phyloP scores from a whole-genome alignment of 2,329 filamentous ascomycete species.

The Pseudofabraea citricarpa region DNA sequence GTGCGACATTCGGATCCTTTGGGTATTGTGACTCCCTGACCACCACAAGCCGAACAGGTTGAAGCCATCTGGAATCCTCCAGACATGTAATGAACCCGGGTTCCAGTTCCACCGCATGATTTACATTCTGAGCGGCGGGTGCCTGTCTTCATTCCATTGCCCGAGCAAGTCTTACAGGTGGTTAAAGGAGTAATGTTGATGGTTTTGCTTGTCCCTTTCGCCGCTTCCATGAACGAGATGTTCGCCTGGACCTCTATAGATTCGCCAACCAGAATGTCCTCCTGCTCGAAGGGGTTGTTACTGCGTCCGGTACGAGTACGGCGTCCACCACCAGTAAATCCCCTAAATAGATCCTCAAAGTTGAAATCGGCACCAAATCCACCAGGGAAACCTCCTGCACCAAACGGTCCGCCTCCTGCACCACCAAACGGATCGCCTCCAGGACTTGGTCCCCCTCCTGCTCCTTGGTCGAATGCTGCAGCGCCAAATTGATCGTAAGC shows the following conservation, averaged over 20 bases:
- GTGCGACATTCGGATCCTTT: conserved; percentile 74
- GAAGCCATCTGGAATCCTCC: conserved; percentile 95
- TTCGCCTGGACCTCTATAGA: conserved; percentile 92
- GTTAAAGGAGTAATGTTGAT: conserved; percentile 79
- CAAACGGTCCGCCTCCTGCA: conserved; percentile 55
- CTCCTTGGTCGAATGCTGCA: conserved; percentile 75
- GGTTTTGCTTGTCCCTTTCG: conserved; percentile 85
- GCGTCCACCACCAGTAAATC: conserved; percentile 57
- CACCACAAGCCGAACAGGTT: conserved; percentile 77
- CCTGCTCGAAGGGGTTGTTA: conserved; percentile 67
- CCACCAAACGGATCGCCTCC: conserved; percentile 58
- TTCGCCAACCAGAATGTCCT: conserved; percentile 83
- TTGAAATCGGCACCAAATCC: conserved; percentile 77
- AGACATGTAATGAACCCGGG: conserved; percentile 81
- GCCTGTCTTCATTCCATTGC: conserved; percentile 79
- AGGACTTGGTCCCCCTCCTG: conserved; percentile 44
- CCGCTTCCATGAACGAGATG: conserved; percentile 94
- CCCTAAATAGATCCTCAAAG: conserved; percentile 92
- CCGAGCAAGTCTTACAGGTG: conserved; percentile 76
- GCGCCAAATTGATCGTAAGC: conserved; percentile 88
- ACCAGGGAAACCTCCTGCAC: conserved; percentile 47
- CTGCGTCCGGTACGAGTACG: conserved; percentile 41
- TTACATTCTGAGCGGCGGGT: conserved; percentile 69
- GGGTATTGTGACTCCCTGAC: conserved; percentile 71
- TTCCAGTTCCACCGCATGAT: conserved; percentile 80